Evolutionary conservation across 176 grass and related monocot genomes (phyloP).

Genomic region (Carex parvula): DNA sequence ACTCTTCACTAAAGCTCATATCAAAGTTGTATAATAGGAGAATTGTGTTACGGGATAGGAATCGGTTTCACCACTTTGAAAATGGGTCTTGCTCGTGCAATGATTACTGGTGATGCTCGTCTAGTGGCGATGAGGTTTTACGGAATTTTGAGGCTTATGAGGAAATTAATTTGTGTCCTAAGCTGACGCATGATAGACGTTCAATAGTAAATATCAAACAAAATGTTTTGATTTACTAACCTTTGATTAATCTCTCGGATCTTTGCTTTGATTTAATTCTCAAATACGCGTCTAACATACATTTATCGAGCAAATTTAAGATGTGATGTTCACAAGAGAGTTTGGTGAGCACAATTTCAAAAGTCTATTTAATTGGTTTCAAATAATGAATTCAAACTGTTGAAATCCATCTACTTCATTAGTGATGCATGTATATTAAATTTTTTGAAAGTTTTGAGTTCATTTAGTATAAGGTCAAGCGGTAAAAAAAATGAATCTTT

Average conservation of each 20-base stretch:
- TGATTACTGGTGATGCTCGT: slow-evolving; percentile 64
- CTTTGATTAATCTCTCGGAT: not conserved
- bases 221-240: not conserved
- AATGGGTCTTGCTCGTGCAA: slow-evolving; percentile 73
- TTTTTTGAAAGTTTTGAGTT: too few relatives aligned
- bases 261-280: not conserved
- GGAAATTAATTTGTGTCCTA: not conserved
- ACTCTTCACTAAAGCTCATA: slow-evolving; percentile 62
- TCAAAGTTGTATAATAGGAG: slow-evolving; percentile 59
- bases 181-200: too few relatives aligned
- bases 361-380: too few relatives aligned
- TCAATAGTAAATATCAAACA: not conserved
- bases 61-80: slow-evolving; percentile 73
- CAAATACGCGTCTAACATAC: not conserved
- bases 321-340: too few relatives aligned
- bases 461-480: too few relatives aligned
- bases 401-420: too few relatives aligned
- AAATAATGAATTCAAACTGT: too few relatives aligned
- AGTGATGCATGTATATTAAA: too few relatives aligned
- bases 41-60: slow-evolving; percentile 75
- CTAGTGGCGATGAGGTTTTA: not conserved
- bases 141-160: not conserved
- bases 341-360: too few relatives aligned
- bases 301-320: too few relatives aligned
- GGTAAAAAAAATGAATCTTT: too few relatives aligned